phyloP scores from a whole-genome alignment of 352 stramenopile genomes.

The Phytophthora fragariae region DNA sequence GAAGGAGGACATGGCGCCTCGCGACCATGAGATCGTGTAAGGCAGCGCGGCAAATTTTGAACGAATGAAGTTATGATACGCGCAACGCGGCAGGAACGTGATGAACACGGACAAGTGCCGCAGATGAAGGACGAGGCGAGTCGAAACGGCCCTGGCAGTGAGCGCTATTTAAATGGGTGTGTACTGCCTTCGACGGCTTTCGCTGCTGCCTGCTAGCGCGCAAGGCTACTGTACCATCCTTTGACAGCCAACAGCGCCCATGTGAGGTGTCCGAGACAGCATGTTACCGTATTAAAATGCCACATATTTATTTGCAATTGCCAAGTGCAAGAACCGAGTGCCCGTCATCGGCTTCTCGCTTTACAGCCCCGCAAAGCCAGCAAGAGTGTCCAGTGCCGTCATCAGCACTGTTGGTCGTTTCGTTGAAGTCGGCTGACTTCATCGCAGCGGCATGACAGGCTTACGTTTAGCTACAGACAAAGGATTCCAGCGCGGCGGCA shows the following conservation, averaged over 20 bases:
- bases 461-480: slow-evolving; percentile 29
- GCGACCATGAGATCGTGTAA: slow-evolving; percentile 37
- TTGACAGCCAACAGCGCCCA: slow-evolving; percentile 19
- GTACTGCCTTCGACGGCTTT: slow-evolving; percentile 9
- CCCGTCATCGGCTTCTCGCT: slow-evolving; percentile 17
- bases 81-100: slow-evolving; percentile 7
- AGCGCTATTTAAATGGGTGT: slow-evolving; percentile 32
- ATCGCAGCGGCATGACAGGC: background rate
- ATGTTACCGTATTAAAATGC: slow-evolving; percentile 9
- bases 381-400: background rate
- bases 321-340: slow-evolving; percentile 28
- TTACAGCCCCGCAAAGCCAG: slow-evolving; percentile 5
- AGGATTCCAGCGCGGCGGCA: slow-evolving; percentile 35
- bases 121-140: slow-evolving; percentile 2
- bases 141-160: slow-evolving; percentile 6
- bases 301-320: slow-evolving; percentile 33
- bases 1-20: slow-evolving; percentile 33
- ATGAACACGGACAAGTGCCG: slow-evolving; percentile 11
- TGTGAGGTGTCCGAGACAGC: slow-evolving; percentile 1
- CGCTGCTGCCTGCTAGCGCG: slow-evolving; percentile 11
- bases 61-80: slow-evolving; percentile 34
- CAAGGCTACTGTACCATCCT: slow-evolving; percentile 25
- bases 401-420: background rate
- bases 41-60: slow-evolving; percentile 14
- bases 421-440: background rate